Percentiles rank a stretch among this genome's conserved stretches.
These are phyloP conservation scores for Aspergillus carlsbadensis DNA, from an alignment of 495 filamentous ascomycete species.

Conservation along the genomic window DNA sequence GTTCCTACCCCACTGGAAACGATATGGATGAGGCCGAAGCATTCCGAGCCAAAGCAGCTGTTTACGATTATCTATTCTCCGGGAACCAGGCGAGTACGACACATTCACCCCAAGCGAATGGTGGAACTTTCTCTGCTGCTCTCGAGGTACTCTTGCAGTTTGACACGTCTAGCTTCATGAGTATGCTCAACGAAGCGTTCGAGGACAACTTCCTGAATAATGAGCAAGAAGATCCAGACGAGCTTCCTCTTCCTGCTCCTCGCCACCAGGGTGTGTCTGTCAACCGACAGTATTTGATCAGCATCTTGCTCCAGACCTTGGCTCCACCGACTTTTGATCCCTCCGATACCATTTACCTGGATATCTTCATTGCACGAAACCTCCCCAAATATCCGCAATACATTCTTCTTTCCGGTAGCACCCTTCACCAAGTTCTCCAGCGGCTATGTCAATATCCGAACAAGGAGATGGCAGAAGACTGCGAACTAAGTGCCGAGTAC, in stretches of 20 bases:
- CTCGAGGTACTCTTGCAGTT: slow-evolving; percentile 82
- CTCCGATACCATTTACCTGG: slow-evolving; percentile 88
- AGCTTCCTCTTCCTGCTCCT: too few relatives aligned
- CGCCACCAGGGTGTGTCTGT: slow-evolving; percentile 64
- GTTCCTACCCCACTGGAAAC: slow-evolving; percentile 85
- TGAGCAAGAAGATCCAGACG: slow-evolving; percentile 48
- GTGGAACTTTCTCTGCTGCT: slow-evolving; percentile 78
- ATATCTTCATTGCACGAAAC: slow-evolving; percentile 97
- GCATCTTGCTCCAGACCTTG: slow-evolving; percentile 88
- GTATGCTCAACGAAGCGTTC: slow-evolving; percentile 95
- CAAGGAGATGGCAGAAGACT: slow-evolving; percentile 83
- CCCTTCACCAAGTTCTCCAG: slow-evolving; percentile 74
- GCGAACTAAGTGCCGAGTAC: slow-evolving; percentile 93
- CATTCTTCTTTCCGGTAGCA: slow-evolving; percentile 82
- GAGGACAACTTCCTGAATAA: slow-evolving; percentile 96
- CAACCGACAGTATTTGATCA: slow-evolving; percentile 87
- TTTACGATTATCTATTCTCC: slow-evolving; percentile 93
- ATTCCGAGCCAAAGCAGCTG: slow-evolving; percentile 71
- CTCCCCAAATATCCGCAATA: slow-evolving; percentile 96
- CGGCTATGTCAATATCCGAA: slow-evolving; percentile 83
- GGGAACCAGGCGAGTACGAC: slow-evolving; percentile 58
- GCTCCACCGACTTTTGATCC: slow-evolving; percentile 64
- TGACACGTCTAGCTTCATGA: slow-evolving; percentile 87
- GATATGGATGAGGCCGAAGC: slow-evolving; percentile 66
- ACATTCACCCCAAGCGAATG: slow-evolving; percentile 63